Base-by-base conservation (phyloP, 768 basidiomycete genomes). In the Auriscalpium orientale region DNA sequence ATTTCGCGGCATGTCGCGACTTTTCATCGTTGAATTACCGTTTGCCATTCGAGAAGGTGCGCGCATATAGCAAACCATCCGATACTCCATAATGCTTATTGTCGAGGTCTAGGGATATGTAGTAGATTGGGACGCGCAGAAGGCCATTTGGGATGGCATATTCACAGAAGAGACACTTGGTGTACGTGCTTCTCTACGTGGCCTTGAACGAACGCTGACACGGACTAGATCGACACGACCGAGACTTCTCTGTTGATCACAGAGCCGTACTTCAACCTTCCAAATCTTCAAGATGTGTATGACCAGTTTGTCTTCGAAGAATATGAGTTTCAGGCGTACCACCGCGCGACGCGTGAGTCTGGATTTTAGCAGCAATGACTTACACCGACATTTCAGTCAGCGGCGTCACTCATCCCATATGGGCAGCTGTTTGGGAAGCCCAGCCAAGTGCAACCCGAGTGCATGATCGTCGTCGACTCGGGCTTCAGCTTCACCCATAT, bases 241-340 rank as follows among this genome's bases (percentile, higher is more conserved):
- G 77, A 81, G 51, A 82, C 87, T 0, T 84, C 88, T 4, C 74
- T 98, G 37, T 74, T 98, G 49, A 80, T 98, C 55, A 97, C 95
- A 6, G 95, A 98, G 71, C 93, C 95, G 6, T 91, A 91, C 67
- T 90, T 95, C 78, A 94, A 98, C 72, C 74, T 95, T 9, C 89
- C 91, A 22, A 93, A 91, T 66, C 81, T 97, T 12, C 91, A 93
- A 71, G 90, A 93, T 28, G 80, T 90, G 36, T 94, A 95, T 64
- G 95, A 98, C 67, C 92, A 98, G 70, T 89, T 98, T 67, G 77
- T 95, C 2, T 98, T 97, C 64, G 95, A 98, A 68, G 93, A 98
- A 71, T 98, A 94, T 73, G 94, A 95, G 64, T 97, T 95, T 67
- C 76, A 79, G 48, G 83, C 89, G 48, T 93, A 90, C 68, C 77